Evolutionary conservation across 306 rosid species (phyloP).

Genomic region (Astragalus glycyphyllos): DNA sequence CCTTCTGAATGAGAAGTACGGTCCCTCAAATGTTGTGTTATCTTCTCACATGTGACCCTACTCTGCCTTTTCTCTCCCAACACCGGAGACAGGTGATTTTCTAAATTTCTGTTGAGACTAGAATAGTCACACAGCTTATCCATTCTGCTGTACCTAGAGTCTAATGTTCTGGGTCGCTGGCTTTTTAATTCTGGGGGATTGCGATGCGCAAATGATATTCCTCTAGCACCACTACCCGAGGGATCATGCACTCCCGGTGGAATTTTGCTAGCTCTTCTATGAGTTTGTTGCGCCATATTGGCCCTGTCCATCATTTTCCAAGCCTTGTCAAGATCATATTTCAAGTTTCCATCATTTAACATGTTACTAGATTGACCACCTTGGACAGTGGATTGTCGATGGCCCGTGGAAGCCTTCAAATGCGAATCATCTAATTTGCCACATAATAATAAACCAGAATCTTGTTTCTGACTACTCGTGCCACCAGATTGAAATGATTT

Average conservation of each 20-base stretch:
- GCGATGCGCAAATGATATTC: slow-evolving; percentile 38
- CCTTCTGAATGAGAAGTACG: slow-evolving; percentile 42
- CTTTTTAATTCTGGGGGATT: slow-evolving; percentile 29
- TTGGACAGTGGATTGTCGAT: slow-evolving; percentile 44
- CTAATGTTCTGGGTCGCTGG: slow-evolving; percentile 38
- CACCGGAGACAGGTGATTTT: slow-evolving; percentile 23
- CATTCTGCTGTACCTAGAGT: slow-evolving; percentile 24
- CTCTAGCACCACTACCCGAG: slow-evolving; percentile 39
- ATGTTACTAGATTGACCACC: slow-evolving; percentile 30
- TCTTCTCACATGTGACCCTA: slow-evolving; percentile 44
- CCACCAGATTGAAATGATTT: slow-evolving; percentile 49
- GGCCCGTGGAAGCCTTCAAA: slow-evolving; percentile 49
- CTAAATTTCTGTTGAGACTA: slow-evolving; percentile 31
- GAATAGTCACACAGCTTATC: slow-evolving; percentile 40
- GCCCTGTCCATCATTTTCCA: slow-evolving; percentile 86
- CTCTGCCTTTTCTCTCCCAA: slow-evolving; percentile 42
- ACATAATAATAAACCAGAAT: slow-evolving; percentile 32
- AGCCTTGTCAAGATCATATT: slow-evolving; percentile 69
- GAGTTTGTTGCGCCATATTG: slow-evolving; percentile 41
- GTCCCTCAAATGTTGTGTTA: slow-evolving; percentile 36
- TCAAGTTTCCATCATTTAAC: slow-evolving; percentile 20
- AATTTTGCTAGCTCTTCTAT: slow-evolving; percentile 39
- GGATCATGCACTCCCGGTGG: slow-evolving; percentile 46
- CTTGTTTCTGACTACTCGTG: slow-evolving; percentile 38
- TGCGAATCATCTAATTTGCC: slow-evolving; percentile 41